phyloP scores from a whole-genome alignment of 768 basidiomycete species.

The Trametes elegans region DNA sequence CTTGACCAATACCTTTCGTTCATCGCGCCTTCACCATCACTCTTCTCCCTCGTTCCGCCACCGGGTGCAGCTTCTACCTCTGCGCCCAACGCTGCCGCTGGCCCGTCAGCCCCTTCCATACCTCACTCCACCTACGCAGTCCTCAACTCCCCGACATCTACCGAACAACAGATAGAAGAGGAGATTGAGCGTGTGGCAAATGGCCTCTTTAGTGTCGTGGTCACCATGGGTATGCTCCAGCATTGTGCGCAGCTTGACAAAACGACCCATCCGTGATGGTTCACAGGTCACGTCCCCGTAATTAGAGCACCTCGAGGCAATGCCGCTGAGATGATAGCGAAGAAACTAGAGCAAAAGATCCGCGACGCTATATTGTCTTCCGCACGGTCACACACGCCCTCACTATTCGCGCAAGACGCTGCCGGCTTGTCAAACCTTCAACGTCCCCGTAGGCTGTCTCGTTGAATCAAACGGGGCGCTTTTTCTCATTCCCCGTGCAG shows the following conservation, averaged over 20 bases:
- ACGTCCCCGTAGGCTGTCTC: conserved; percentile 69
- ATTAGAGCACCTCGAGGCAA: conserved; percentile 95
- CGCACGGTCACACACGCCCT: conserved; percentile 57
- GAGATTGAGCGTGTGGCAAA: conserved; percentile 90
- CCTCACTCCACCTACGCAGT: conserved; percentile 72
- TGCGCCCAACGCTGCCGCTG: conserved; percentile 34
- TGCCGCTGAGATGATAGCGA: conserved; percentile 99
- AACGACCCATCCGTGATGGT: background rate
- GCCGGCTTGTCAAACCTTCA: conserved; percentile 84
- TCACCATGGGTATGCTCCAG: conserved; percentile 68
- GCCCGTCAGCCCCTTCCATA: conserved; percentile 32
- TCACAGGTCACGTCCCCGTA: conserved; percentile 85
- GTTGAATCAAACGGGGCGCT: background rate
- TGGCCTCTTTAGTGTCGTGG: conserved; percentile 90
- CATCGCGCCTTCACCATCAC: conserved; percentile 85
- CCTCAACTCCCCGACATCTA: conserved; percentile 87
- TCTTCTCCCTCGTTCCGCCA: conserved; percentile 86
- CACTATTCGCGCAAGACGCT: conserved; percentile 77
- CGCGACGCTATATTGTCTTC: conserved; percentile 78
- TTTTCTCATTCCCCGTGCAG: conserved; percentile 39
- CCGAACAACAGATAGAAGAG: conserved; percentile 87
- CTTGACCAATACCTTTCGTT: conserved; percentile 98
- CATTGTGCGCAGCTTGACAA: background rate
- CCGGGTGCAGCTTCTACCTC: conserved; percentile 37
- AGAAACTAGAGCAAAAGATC: conserved; percentile 90